Base-by-base conservation (phyloP, 495 filamentous ascomycete genomes). In the Tuber melanosporum region DNA sequence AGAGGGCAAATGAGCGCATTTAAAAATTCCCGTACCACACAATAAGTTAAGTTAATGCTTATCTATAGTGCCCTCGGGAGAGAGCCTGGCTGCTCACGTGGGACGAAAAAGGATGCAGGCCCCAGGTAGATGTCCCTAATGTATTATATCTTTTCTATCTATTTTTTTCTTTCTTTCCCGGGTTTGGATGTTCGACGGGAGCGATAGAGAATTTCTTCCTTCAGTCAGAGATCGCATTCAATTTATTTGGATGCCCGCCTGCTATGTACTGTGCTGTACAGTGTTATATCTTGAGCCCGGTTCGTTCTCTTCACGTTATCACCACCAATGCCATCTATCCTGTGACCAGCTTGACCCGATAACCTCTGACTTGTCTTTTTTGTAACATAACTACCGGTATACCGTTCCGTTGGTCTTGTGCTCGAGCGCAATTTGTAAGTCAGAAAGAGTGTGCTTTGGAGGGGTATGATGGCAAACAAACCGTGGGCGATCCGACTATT, bases 81-180 rank as follows among this genome's bases (percentile, higher is more conserved):
- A 62, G 52, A 62, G 52, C 52, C 52, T 62, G 52, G 10, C 52
- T 62, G 52, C 52, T n/a, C 52, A 62, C 52, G 52, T 62, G 52
- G 52, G 10, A 62, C 52, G n/a, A 62, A 62, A 62, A 62, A 32
- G 52, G 52, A 62, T 62, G 52, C n/a, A 26, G 52, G n/a, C n/a
- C 52, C 52, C 10, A 32, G 52, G n/a, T 14, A 9, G 52, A n/a
- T 62, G 26, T 62, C n/a, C 47, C 47, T 9, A 62, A 15, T 52
- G 49, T 3, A n/a, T 52, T 52, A 10, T 26, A 62, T 62, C 22
- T n/a, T n/a, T 22, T n/a, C 3, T 62, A 22, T 12, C 49, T n/a
- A 0, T 52, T 20, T 52, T 22, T 22, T n/a, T 57, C 1, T 14
- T n/a, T 26, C 14, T 12, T n/a, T 4, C 22, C 49, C 49, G 49